Percentiles rank a stretch among this genome's conserved stretches.
These are phyloP conservation scores for Rutstroemia sp. DNA, from an alignment of 2,329 filamentous ascomycete species.

Conservation along the genomic window DNA sequence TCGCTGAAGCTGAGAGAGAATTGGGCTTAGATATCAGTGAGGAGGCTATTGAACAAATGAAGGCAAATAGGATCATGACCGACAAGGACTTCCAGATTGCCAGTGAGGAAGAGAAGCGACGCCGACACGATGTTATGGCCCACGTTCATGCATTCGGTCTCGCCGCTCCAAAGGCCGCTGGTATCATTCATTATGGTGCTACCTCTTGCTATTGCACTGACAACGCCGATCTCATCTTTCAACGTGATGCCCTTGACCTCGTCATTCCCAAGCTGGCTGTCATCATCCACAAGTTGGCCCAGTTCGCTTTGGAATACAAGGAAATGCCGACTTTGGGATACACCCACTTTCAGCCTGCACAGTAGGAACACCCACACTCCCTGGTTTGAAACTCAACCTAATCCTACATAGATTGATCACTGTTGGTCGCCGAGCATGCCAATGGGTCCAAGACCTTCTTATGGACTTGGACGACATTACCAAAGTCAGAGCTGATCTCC, in stretches of 20 bases:
- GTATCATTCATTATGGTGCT: slow-evolving; percentile 70
- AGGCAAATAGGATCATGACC: slow-evolving; percentile 63
- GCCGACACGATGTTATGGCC: slow-evolving; percentile 51
- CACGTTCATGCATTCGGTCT: slow-evolving; percentile 68
- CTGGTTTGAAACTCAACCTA: neutral
- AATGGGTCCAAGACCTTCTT: slow-evolving; percentile 67
- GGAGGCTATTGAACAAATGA: slow-evolving; percentile 72
- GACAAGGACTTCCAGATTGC: slow-evolving; percentile 73
- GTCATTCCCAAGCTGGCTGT: slow-evolving; percentile 71
- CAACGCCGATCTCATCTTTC: slow-evolving; percentile 71
- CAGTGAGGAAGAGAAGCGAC: slow-evolving; percentile 66
- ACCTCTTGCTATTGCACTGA: slow-evolving; percentile 37
- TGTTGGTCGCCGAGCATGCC: slow-evolving; percentile 40
- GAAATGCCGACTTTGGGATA: slow-evolving; percentile 65
- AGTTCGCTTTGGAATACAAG: slow-evolving; percentile 69
- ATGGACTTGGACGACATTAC: slow-evolving; percentile 72
- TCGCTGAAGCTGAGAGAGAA: slow-evolving; percentile 76
- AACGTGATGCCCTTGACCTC: slow-evolving; percentile 61
- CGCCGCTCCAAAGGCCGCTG: slow-evolving; percentile 68
- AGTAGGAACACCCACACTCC: slow-evolving; percentile 23
- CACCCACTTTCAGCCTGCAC: slow-evolving; percentile 63
- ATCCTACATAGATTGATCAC: slow-evolving; percentile 28
- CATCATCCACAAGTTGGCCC: slow-evolving; percentile 65
- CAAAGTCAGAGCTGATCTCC: slow-evolving; percentile 49
- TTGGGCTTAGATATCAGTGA: slow-evolving; percentile 69